These are phyloP conservation scores for Fusarium papillatum DNA, from an alignment of 2,329 filamentous ascomycete species.

Conservation along the genomic window DNA sequence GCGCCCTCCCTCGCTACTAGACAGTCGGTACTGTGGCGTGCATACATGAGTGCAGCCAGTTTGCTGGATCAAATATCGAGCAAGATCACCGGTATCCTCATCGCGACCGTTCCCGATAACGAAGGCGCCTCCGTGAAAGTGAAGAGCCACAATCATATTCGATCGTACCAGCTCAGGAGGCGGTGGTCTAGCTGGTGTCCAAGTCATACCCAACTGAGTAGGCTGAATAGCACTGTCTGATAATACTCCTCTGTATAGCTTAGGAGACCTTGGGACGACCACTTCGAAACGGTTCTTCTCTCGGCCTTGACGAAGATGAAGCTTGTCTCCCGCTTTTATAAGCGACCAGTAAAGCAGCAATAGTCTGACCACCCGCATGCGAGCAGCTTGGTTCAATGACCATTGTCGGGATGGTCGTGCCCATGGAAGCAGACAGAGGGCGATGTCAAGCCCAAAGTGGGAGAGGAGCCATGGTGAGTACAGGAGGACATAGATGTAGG, in stretches of 20 bases:
- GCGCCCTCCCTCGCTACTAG: constrained; percentile 29
- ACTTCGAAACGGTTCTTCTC: constrained; percentile 39
- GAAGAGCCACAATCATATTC: constrained; percentile 20
- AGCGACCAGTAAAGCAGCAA: constrained; percentile 39
- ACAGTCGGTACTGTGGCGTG: constrained; percentile 36
- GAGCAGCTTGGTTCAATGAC: constrained; percentile 30
- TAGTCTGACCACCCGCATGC: constrained; percentile 33
- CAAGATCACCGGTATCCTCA: constrained; percentile 34
- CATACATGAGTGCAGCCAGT: constrained; percentile 41
- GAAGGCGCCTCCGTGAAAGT: constrained; percentile 37
- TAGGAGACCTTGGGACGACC: constrained; percentile 20
- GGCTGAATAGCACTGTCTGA: constrained; percentile 19
- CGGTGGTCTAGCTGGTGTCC: constrained; percentile 35
- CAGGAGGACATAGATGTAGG: constrained; percentile 4
- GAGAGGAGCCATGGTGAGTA: constrained; percentile 34
- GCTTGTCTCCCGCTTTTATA: constrained; percentile 18
- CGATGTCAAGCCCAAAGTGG: constrained; percentile 25
- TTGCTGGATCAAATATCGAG: constrained; percentile 19
- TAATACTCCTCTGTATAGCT: constrained; percentile 30
- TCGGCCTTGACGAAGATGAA: constrained; percentile 11
- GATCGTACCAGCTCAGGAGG: constrained; percentile 19
- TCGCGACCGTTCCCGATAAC: constrained; percentile 39
- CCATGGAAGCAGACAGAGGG: constrained; percentile 26
- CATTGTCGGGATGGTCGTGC: constrained; percentile 18
- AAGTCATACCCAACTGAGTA: constrained; percentile 31